Evolutionary conservation across 169 alveolate genomes (phyloP), one percentile per base, ranked within the genome.

Genomic region (Plasmodium vinckei): DNA sequence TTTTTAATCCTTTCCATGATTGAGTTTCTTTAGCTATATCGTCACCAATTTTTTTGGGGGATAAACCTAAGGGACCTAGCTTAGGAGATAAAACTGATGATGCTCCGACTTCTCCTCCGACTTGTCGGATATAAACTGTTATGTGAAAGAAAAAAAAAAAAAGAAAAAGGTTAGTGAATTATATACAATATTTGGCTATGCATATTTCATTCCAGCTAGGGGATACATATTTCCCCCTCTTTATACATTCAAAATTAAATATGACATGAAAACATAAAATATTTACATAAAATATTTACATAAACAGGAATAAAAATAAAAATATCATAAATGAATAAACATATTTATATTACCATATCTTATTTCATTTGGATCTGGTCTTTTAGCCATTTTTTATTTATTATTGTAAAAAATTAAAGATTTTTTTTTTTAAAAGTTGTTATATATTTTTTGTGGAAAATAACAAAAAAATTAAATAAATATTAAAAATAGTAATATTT

Each of bases 51-150:
- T 98, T 98, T 92, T 98, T 96, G 67, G 99, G 98, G 65, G 98
- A 95, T 95, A 97, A 91, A 89, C 99, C 99, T 57, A 98, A 95
- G 39, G 99, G 99, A 87, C 99, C 99, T 72, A 98, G 95, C 93
- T 98, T 98, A 6, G 99, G 99, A 49, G 99, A 99, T 42, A 98
- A 96, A 68, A 98, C 99, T 39, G 99, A 97, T 33, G 99, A 97
- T 53, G 99, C 98, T 54, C 98, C 99, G 47, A 97, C 97, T 92
- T 98, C 99, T 19, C 99, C 99, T 73, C 99, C 99, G 42, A 97
- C 96, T 88, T 97, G 98, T 91, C 99, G 97, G 92, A 98, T 93
- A 96, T 95, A 97, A 84, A 98, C 98, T 95, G 94, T 51, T 12
- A 75, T 10, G 27, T 60, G 19, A 25, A 15, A 17, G n/a, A 6